Evolutionary conservation across 768 basidiomycete species (phyloP).

Genomic region (Agrocybe pediades): DNA sequence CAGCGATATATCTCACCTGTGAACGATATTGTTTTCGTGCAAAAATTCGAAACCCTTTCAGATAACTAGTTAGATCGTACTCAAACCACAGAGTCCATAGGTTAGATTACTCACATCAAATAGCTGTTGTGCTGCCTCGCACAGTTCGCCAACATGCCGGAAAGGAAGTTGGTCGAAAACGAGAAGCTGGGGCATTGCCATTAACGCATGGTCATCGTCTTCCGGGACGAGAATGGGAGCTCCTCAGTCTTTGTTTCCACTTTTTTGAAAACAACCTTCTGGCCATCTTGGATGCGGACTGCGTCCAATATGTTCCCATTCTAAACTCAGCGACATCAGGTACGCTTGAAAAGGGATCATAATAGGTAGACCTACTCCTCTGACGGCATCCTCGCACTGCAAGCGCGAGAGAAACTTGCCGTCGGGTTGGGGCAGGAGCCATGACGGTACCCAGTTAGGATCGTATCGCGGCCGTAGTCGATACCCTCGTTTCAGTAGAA

Average conservation of each 20-base stretch:
- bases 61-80: too few species aligned
- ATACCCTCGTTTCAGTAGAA: slow-evolving; percentile 1
- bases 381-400: not conserved
- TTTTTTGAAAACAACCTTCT: slow-evolving; percentile 13
- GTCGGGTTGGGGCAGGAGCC: not conserved
- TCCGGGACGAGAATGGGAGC: too few species aligned
- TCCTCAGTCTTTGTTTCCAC: slow-evolving; percentile 1
- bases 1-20: not conserved
- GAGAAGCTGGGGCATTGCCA: too few species aligned
- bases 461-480: slow-evolving; percentile 3
- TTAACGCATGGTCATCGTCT: too few species aligned
- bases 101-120: too few species aligned
- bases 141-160: too few species aligned
- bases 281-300: slow-evolving; percentile 3
- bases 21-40: slow-evolving; percentile 4
- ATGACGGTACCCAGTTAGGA: not conserved
- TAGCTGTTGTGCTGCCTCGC: too few species aligned
- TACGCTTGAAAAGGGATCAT: too few species aligned
- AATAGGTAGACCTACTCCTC: not conserved
- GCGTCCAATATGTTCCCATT: slow-evolving; percentile 2
- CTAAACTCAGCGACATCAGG: too few species aligned
- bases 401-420: not conserved
- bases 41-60: slow-evolving; percentile 2
- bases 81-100: too few species aligned
- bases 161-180: too few species aligned